These are phyloP conservation scores for Blastomyces silverae DNA, from an alignment of 2,329 filamentous ascomycete species.

Conservation along the genomic window DNA sequence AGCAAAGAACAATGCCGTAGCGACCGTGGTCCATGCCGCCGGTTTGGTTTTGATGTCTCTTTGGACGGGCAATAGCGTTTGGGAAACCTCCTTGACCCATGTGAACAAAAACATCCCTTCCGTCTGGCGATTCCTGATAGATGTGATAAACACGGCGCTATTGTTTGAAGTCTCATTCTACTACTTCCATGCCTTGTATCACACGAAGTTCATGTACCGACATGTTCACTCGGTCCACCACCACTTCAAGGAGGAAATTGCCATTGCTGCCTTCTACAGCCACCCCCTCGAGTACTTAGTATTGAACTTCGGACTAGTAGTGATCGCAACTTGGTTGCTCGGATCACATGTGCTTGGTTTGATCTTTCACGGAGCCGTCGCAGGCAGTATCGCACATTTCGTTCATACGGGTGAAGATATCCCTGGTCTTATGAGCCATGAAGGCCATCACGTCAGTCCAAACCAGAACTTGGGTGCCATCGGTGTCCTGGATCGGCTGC, in stretches of 20 bases:
- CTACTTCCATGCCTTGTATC: conserved; percentile 17
- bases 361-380: conserved; percentile 14
- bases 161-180: conserved; percentile 16
- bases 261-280: conserved; percentile 16
- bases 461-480: conserved; percentile 17
- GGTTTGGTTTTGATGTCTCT: conserved; percentile 4
- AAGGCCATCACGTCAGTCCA: conserved; percentile 17
- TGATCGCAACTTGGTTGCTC: conserved; percentile 14
- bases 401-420: conserved; percentile 17
- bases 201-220: conserved; percentile 17
- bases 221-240: conserved; percentile 16
- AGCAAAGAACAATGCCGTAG: neutral
- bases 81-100: conserved; percentile 1
- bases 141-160: conserved; percentile 6
- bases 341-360: conserved; percentile 15
- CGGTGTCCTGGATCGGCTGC: conserved; percentile 17
- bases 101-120: conserved; percentile 9
- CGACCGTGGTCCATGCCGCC: neutral
- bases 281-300: conserved; percentile 16
- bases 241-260: conserved; percentile 15
- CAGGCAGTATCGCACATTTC: conserved; percentile 14
- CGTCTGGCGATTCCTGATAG: neutral
- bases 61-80: neutral
- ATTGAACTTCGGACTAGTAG: conserved; percentile 14
- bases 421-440: conserved; percentile 17